Percentiles rank a stretch among this genome's conserved stretches.
Evolutionary conservation across 768 basidiomycete genomes (phyloP).

Genomic region (Suillus clintonianus): DNA sequence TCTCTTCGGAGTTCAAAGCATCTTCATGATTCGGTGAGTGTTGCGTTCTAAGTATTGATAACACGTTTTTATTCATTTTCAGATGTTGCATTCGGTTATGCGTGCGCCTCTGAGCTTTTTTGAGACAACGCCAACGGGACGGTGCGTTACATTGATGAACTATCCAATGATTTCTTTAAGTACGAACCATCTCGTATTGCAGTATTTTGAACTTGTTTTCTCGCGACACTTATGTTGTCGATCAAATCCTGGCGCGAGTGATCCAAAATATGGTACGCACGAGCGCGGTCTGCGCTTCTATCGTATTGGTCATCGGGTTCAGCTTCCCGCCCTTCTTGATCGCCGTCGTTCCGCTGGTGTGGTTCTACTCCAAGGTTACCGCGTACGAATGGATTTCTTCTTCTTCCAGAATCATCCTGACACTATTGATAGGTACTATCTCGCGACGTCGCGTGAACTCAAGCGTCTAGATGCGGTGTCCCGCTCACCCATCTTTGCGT

Average conservation of each 20-base stretch:
- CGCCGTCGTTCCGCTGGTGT: slow-evolving; percentile 71
- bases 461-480: slow-evolving; percentile 89
- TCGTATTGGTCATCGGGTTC: slow-evolving; percentile 70
- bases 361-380: slow-evolving; percentile 83
- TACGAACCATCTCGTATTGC: neutral
- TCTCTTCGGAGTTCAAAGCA: slow-evolving; percentile 70
- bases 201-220: slow-evolving; percentile 92
- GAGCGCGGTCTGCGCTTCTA: slow-evolving; percentile 55
- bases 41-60: neutral
- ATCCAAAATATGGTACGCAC: slow-evolving; percentile 75
- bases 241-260: slow-evolving; percentile 77
- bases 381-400: slow-evolving; percentile 44
- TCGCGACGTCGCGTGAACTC: slow-evolving; percentile 82
- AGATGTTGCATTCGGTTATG: slow-evolving; percentile 84
- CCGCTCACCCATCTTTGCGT: slow-evolving; percentile 88
- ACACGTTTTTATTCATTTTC: slow-evolving; percentile 5
- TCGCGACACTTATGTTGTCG: slow-evolving; percentile 82
- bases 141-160: slow-evolving; percentile 44
- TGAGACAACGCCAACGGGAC: slow-evolving; percentile 83
- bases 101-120: slow-evolving; percentile 86
- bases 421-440: slow-evolving; percentile 65
- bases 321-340: slow-evolving; percentile 85
- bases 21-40: slow-evolving; percentile 74
- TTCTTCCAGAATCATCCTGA: neutral
- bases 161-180: neutral